A percentile compares a stretch with the other conserved stretches of the same genome.
Evolutionary conservation across 805 yeast species (phyloP).

Genomic region (Teunomyces kruisii): DNA sequence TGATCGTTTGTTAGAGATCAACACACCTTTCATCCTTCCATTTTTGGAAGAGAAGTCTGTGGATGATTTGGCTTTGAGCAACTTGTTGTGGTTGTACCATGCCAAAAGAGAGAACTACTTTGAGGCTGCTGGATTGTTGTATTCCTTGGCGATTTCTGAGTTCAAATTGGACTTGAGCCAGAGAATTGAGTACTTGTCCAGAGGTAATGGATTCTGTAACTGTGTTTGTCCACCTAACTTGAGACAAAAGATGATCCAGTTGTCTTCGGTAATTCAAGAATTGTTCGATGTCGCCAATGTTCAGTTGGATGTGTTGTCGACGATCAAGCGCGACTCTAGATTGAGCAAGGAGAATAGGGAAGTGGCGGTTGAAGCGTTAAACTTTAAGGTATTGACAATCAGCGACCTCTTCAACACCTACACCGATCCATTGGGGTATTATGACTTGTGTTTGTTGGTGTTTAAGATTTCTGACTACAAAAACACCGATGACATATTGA

Average conservation of each 20-base stretch:
- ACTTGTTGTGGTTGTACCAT: slow-evolving; percentile 83
- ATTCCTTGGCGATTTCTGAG: slow-evolving; percentile 69
- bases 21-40: slow-evolving; percentile 76
- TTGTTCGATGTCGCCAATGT: slow-evolving; percentile 82
- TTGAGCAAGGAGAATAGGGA: slow-evolving; percentile 48
- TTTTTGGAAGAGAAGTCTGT: slow-evolving; percentile 69
- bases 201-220: slow-evolving; percentile 92
- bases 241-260: slow-evolving; percentile 72
- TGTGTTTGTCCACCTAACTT: slow-evolving; percentile 75
- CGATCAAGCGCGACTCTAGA: slow-evolving; percentile 54
- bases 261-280: slow-evolving; percentile 71
- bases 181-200: slow-evolving; percentile 82
- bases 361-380: slow-evolving; percentile 53
- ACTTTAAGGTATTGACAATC: slow-evolving; percentile 64
- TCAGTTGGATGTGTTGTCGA: slow-evolving; percentile 63
- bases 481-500: slow-evolving; percentile 76
- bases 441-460: slow-evolving; percentile 74
- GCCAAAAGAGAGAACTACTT: slow-evolving; percentile 77
- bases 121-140: slow-evolving; percentile 76
- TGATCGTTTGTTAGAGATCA: slow-evolving; percentile 73
- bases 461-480: slow-evolving; percentile 85
- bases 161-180: slow-evolving; percentile 66
- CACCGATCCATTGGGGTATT: slow-evolving; percentile 85
- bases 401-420: slow-evolving; percentile 81
- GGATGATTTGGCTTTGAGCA: slow-evolving; percentile 70